phyloP scores from a whole-genome alignment of 306 rosid species.

The Geum urbanum region DNA sequence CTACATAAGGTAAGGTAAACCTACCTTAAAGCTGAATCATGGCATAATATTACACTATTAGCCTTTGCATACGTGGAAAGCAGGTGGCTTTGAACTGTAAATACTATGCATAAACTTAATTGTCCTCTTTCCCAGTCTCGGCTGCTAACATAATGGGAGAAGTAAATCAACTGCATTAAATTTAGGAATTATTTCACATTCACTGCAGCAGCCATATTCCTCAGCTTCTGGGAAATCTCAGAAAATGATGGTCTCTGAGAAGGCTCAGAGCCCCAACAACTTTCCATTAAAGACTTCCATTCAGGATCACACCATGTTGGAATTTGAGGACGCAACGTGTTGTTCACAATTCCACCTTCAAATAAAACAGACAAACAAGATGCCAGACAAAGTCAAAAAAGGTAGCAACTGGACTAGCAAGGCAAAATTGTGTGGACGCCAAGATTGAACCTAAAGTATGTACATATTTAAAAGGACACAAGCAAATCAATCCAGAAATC shows the following conservation, averaged over 20 bases:
- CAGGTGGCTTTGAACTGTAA: constrained; percentile 45
- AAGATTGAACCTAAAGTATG: neutral
- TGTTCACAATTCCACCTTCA: constrained; percentile 94
- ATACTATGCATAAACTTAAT: constrained; percentile 42
- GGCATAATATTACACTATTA: constrained; percentile 40
- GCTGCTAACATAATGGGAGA: constrained; percentile 44
- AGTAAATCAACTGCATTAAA: constrained; percentile 28
- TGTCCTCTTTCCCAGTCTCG: constrained; percentile 33
- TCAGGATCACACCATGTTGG: constrained; percentile 99
- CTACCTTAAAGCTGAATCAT: constrained; percentile 33
- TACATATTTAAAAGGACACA: neutral
- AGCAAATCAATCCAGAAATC: neutral
- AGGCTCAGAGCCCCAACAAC: constrained; percentile 93
- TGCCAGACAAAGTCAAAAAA: neutral
- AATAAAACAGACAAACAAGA: constrained; percentile 24
- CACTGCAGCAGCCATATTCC: constrained; percentile 95
- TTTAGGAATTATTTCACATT: constrained; percentile 61
- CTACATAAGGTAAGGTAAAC: constrained; percentile 21
- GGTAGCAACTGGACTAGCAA: neutral
- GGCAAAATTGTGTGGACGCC: neutral
- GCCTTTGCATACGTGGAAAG: constrained; percentile 45
- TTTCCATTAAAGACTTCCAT: constrained; percentile 96
- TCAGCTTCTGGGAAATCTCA: constrained; percentile 89
- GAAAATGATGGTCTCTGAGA: constrained; percentile 80
- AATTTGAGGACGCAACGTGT: constrained; percentile 75